Evolutionary conservation across 31 red algal genomes (phyloP), one percentile per base, ranked within the genome.

Genomic region (Odonthalia washingtoniensis): DNA sequence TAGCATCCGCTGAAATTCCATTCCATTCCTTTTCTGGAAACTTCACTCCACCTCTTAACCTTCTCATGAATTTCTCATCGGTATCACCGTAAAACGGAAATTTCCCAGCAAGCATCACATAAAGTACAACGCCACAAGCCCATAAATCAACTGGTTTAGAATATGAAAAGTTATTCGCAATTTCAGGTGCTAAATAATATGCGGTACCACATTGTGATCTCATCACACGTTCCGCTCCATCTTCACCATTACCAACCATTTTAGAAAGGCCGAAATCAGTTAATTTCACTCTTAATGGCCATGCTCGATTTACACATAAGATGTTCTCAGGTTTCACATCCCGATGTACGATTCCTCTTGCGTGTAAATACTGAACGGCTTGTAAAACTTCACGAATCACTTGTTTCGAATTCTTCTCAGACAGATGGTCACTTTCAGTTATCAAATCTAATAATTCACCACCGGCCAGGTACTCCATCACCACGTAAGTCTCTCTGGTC

Each of bases 271-370:
- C 95, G 80, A 97, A 97, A 75, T 97, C 95, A 9, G 95, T 92
- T n/a, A 97, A 79, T 72, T 97, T 97, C 74, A 97, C 89, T 37
- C 77, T 49, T 40, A 90, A 43, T 41, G 82, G 82, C 62, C 83
- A 82, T 1, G 40, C 42, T 5, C 66, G 75, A 35, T 90, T 89
- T 42, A 81, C 82, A 57, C 76, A 87, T 62, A 98, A 67, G 17
- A 98, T 94, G 78, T 98, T 98, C 43, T 95, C 97, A 5, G 97
- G 97, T 67, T 98, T 98, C 34, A 98, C 93, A 49, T 98, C 97
- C 3, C 97, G 79, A 64, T 98, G 97, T 9, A 92, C 92, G 31
- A 96, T 94, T 35, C 94, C 94, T 4, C 86, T 84, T 3, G 77
- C 72, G 43, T 98, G 97, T 3, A 98, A 74, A 57, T 91, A 92